Evolutionary conservation across 495 filamentous ascomycete species (phyloP), one percentile per base, ranked within the genome.

Genomic region (Daldinia decipiens): DNA sequence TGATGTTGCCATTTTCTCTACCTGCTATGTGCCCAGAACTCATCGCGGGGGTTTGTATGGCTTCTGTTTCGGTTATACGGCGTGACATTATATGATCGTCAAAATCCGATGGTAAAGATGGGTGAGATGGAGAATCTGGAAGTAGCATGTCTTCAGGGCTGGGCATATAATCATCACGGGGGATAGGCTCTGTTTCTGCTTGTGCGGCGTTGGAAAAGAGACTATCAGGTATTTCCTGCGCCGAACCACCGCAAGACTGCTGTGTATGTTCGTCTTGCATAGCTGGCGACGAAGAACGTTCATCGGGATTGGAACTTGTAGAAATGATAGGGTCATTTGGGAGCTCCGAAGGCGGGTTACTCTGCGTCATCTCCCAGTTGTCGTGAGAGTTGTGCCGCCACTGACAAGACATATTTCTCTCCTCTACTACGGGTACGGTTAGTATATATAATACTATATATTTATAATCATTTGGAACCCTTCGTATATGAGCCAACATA

Each of bases 261-360:
- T 36, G 52, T 21, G 55, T 26, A 21, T 15, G 19, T 36, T 65
- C 65, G 21, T 43, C 57, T 43, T 17, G 53, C 27, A 45, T 39
- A 7, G 31, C 21, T 40, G 70, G 65, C 2, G 70, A 69, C 1
- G 65, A 73, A 12, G 65, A 61, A 15, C 70, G 70, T 39, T 73
- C 70, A n/a, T 73, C 70, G 2, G 70, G 65, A 27, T 69, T 73
- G 3, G 70, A 62, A 21, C 65, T 73, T 29, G 51, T 58, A 12
- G 57, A 53, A 36, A 26, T 53, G 3, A 73, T 69, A 38, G 70
- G 70, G 21, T 73, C 65, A 13, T 66, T 27, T 13, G 39, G 61
- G 7, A 73, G 70, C 43, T 73, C 70, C 17, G 70, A 73, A 39
- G 70, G 65, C 3, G 70, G 65, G 29, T 73, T 73, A 53, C 70